Conservation (phyloP, 1,284 basidiomycete genomes). For the Exobasidium rhododendri region DNA sequence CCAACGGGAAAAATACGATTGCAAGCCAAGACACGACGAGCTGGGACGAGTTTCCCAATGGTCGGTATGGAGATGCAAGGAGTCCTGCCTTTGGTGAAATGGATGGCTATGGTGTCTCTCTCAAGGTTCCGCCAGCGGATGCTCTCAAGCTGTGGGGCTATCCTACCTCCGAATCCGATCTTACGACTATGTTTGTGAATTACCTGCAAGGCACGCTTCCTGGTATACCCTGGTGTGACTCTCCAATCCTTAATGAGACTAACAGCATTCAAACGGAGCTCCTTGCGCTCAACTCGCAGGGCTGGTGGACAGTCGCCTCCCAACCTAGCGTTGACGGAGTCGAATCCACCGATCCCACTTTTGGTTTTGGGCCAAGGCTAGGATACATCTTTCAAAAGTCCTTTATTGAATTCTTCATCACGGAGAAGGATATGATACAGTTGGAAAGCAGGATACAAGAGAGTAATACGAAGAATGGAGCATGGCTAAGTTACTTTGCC, state of each 20-base stretch:
- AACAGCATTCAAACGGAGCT: constrained; percentile 74
- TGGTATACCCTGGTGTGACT: constrained; percentile 84
- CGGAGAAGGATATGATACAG: constrained; percentile 64
- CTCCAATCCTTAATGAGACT: constrained; percentile 80
- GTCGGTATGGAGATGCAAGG: constrained; percentile 51
- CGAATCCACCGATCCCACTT: constrained; percentile 59
- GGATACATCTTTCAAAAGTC: constrained; percentile 97
- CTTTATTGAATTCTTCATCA: constrained; percentile 93
- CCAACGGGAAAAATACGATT: neutral
- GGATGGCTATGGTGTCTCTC: constrained; percentile 52
- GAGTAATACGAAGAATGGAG: constrained; percentile 58
- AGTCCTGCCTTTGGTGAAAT: constrained; percentile 52
- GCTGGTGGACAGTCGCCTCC: constrained; percentile 92
- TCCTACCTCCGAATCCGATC: constrained; percentile 68
- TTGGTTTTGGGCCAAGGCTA: constrained; percentile 87
- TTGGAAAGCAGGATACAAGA: constrained; percentile 65
- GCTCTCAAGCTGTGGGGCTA: constrained; percentile 75
- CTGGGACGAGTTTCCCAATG: constrained; percentile 55
- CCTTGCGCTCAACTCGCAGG: constrained; percentile 64
- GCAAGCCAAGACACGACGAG: neutral
- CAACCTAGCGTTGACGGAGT: constrained; percentile 65
- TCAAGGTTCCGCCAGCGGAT: constrained; percentile 60
- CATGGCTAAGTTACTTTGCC: constrained; percentile 78
- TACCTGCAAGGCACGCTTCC: constrained; percentile 68
- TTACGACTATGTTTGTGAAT: constrained; percentile 74